Percentiles rank a stretch among this genome's conserved stretches.
These are phyloP conservation scores for sweet orange (Citrus sinensis) DNA, from an alignment of 345 rosid species.

Conservation along the genomic window DVS_A1.0 CM039165.1:30949501-30950000, in stretches of 20 bases:
- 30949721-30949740: constrained; percentile 29
- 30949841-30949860: neutral
- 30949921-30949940: constrained; percentile 81
- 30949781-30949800: constrained; percentile 63
- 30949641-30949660: neutral
- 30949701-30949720: constrained; percentile 60
- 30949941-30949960: constrained; percentile 82
- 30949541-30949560: neutral
- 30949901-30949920: constrained; percentile 50
- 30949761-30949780: constrained; percentile 80
- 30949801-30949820: neutral
- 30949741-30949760: constrained; percentile 67
- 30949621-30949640: neutral
- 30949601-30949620: neutral
- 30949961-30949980: constrained; percentile 87
- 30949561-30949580: neutral
- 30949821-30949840: neutral
- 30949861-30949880: neutral
- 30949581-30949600: neutral
- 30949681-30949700: constrained; percentile 64
- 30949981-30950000: constrained; percentile 78
- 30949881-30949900: constrained; percentile 46
- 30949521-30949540: neutral
- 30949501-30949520: neutral
- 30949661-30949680: constrained; percentile 38